Evolutionary conservation across 176 grass and related monocot genomes (phyloP).

Genomic region (Rhynchospora tenuis): DNA sequence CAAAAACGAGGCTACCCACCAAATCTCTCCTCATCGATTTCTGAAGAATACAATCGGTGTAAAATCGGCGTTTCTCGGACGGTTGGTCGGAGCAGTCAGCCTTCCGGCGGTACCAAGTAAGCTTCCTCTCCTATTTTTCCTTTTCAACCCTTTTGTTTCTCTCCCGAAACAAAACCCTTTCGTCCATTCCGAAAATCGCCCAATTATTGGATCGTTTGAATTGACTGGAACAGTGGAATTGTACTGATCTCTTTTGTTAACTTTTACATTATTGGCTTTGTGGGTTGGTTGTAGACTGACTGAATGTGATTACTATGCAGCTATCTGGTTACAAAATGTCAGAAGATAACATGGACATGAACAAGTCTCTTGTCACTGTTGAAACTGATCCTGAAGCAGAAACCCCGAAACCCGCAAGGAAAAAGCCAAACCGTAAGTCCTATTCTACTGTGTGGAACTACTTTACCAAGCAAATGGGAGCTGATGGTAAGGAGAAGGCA

Average conservation of each 20-base stretch:
- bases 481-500: conserved; percentile 25
- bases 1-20: too few relatives aligned
- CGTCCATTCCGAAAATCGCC: too few relatives aligned
- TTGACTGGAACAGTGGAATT: background rate
- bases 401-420: conserved; percentile 21
- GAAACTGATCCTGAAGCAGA: conserved; percentile 6
- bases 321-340: conserved; percentile 3
- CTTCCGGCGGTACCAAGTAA: too few relatives aligned
- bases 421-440: conserved; percentile 25
- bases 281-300: background rate
- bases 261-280: background rate
- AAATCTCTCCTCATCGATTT: too few relatives aligned
- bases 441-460: conserved; percentile 26
- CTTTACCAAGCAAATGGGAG: conserved; percentile 15
- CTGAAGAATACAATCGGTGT: too few relatives aligned
- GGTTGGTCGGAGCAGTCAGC: too few relatives aligned
- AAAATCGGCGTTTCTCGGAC: too few relatives aligned
- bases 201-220: too few relatives aligned
- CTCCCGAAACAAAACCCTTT: too few relatives aligned
- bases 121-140: too few relatives aligned
- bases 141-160: too few relatives aligned
- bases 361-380: conserved; percentile 2
- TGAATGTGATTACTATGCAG: conserved; percentile 1
- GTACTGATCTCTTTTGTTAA: background rate
- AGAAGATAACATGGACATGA: conserved; percentile 22